These are phyloP conservation scores for Suillus tomentosus DNA, from an alignment of 768 basidiomycete species.

Conservation along the genomic window DNA sequence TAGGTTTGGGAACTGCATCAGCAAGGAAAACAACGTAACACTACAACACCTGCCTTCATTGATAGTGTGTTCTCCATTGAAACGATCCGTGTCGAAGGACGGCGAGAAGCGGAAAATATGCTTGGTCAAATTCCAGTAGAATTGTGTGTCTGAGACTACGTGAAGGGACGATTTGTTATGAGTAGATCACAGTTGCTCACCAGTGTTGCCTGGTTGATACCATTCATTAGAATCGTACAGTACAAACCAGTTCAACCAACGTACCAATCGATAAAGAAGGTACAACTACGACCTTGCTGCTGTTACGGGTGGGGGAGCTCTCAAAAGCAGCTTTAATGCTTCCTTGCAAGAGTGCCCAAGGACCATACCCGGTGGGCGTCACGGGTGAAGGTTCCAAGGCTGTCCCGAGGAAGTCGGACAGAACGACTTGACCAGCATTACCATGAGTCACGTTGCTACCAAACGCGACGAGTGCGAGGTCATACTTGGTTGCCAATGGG, in stretches of 20 bases:
- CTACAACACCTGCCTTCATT: constrained; percentile 19
- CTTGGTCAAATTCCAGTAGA: constrained; percentile 25
- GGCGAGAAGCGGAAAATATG: constrained; percentile 64
- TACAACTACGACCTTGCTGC: constrained; percentile 17
- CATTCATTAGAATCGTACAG: background rate
- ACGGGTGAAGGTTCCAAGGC: constrained; percentile 67
- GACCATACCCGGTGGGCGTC: constrained; percentile 37
- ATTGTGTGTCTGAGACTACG: constrained; percentile 15
- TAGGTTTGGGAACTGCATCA: constrained; percentile 27
- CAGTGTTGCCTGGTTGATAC: constrained; percentile 19
- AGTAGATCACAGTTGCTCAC: constrained; percentile 10
- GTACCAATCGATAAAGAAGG: constrained; percentile 20
- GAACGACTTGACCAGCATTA: constrained; percentile 46
- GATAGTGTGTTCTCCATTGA: constrained; percentile 21
- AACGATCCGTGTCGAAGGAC: constrained; percentile 14
- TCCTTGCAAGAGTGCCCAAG: constrained; percentile 27
- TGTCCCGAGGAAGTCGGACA: constrained; percentile 50
- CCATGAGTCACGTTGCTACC: constrained; percentile 41
- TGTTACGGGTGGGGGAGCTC: constrained; percentile 14
- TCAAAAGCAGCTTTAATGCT: constrained; percentile 37
- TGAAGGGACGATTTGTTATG: background rate
- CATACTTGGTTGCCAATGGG: constrained; percentile 50
- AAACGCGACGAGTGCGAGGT: constrained; percentile 61
- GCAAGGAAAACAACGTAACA: background rate
- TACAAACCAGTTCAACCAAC: background rate